These are phyloP conservation scores for Trichosporon sp. DNA, from an alignment of 1,284 basidiomycete genomes.

Conservation along the genomic window DNA sequence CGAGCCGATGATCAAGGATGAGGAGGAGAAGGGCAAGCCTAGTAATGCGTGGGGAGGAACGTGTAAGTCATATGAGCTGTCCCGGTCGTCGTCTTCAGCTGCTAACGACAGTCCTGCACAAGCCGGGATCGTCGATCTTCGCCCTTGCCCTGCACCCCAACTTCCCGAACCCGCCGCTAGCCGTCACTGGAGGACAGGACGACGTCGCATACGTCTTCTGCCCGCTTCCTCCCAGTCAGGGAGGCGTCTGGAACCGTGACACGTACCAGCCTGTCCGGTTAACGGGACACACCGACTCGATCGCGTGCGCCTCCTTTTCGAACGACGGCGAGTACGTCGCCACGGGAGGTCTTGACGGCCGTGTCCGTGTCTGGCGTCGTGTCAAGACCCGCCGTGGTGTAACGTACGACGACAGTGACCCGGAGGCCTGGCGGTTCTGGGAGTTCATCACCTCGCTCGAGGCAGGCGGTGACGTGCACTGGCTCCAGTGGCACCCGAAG, in stretches of 20 bases:
- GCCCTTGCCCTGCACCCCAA: conserved; percentile 73
- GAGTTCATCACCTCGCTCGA: conserved; percentile 90
- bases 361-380: conserved; percentile 85
- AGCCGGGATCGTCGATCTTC: conserved; percentile 70
- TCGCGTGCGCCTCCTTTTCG: conserved; percentile 78
- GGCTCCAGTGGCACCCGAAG: conserved; percentile 95
- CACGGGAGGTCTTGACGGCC: conserved; percentile 97
- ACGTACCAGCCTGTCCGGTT: conserved; percentile 79
- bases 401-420: conserved; percentile 19
- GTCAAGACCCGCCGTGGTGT: conserved; percentile 54
- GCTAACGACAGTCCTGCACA: conserved; percentile 51
- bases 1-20: conserved; percentile 40
- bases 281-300: conserved; percentile 89
- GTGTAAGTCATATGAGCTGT: conserved; percentile 28
- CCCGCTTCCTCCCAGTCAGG: conserved; percentile 40
- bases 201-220: conserved; percentile 87
- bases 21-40: conserved; percentile 30
- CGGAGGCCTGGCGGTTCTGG: conserved; percentile 70
- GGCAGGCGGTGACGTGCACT: conserved; percentile 94
- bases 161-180: conserved; percentile 76
- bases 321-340: conserved; percentile 86
- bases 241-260: conserved; percentile 58
- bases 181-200: conserved; percentile 91
- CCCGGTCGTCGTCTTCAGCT: neutral
- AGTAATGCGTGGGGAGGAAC: conserved; percentile 40